phyloP scores from a whole-genome alignment of 2,329 filamentous ascomycete species.

The Hyphodiscus sp. region DNA sequence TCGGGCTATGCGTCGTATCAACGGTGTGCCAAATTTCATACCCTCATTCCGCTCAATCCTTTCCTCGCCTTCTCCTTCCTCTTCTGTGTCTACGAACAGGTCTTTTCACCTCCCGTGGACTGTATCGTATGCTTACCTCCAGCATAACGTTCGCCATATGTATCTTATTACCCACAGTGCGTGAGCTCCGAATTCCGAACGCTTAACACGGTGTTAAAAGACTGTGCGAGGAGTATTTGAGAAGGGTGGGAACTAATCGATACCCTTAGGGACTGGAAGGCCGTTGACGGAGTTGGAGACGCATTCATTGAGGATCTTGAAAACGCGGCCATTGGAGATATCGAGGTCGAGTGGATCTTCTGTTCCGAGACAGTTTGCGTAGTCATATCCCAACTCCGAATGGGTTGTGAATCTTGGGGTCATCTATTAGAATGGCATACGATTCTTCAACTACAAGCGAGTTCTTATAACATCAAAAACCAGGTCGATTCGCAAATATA shows the following conservation, averaged over 20 bases:
- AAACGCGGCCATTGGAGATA: constrained; percentile 51
- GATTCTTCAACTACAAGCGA: constrained; percentile 49
- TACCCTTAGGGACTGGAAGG: constrained; percentile 76
- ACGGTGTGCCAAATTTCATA: constrained; percentile 90
- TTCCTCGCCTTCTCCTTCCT: constrained; percentile 58
- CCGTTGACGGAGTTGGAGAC: constrained; percentile 74
- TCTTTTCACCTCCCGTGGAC: constrained; percentile 12
- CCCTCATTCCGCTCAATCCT: constrained; percentile 86
- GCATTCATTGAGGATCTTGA: constrained; percentile 79
- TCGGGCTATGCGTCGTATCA: constrained; percentile 77
- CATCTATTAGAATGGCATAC: constrained; percentile 36
- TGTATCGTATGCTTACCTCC: constrained; percentile 27
- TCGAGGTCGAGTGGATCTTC: not conserved
- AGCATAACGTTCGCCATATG: constrained; percentile 37
- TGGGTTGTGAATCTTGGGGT: constrained; percentile 37
- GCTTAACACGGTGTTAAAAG: constrained; percentile 77
- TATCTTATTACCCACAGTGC: constrained; percentile 79
- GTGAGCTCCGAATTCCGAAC: constrained; percentile 67
- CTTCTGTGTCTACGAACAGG: not conserved
- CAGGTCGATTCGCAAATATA: constrained; percentile 48
- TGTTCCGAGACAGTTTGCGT: not conserved
- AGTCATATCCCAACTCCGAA: constrained; percentile 43
- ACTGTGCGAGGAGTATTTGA: constrained; percentile 68
- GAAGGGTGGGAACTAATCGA: constrained; percentile 83
- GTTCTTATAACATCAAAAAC: constrained; percentile 47